A percentile compares a stretch with the other conserved stretches of the same genome.
These are phyloP conservation scores for Venturia asperata DNA, from an alignment of 2,329 filamentous ascomycete genomes.

Conservation along the genomic window DNA sequence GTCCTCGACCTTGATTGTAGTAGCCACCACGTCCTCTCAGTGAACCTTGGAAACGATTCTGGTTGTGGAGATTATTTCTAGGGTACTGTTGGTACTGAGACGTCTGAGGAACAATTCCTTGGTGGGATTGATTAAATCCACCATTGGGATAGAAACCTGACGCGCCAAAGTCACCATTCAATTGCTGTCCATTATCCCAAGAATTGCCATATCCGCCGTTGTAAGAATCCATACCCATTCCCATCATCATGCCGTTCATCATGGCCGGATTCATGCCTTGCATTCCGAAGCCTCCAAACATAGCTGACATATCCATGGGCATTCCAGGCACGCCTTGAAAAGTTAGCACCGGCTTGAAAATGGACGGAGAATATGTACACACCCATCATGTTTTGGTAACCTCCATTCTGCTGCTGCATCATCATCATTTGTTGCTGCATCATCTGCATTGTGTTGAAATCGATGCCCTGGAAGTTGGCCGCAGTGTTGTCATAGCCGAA, in stretches of 20 bases:
- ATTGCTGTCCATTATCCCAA: constrained; percentile 62
- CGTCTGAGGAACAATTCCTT: constrained; percentile 35
- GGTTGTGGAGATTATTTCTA: constrained; percentile 59
- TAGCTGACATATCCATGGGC: constrained; percentile 18
- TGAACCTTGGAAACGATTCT: constrained; percentile 65
- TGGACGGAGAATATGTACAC: constrained; percentile 35
- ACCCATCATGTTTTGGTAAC: constrained; percentile 88
- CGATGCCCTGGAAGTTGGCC: constrained; percentile 9
- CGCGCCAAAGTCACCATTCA: constrained; percentile 64
- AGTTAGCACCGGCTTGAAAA: not conserved
- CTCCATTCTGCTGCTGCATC: constrained; percentile 45
- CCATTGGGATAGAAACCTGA: constrained; percentile 43
- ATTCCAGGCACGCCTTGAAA: constrained; percentile 6
- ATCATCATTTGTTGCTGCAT: constrained; percentile 56
- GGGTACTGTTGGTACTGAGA: constrained; percentile 46
- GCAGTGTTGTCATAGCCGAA: constrained; percentile 2
- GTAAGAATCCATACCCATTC: constrained; percentile 56
- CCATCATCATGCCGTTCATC: constrained; percentile 62
- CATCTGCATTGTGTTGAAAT: constrained; percentile 28
- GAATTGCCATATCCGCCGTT: constrained; percentile 61
- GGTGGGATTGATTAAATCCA: constrained; percentile 47
- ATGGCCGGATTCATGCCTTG: constrained; percentile 73
- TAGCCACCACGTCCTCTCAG: constrained; percentile 44
- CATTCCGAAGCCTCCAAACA: constrained; percentile 20
- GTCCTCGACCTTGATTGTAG: constrained; percentile 33